These are phyloP conservation scores for Xylaria hypoxylon DNA, from an alignment of 2,329 filamentous ascomycete genomes.

Conservation along the genomic window DNA sequence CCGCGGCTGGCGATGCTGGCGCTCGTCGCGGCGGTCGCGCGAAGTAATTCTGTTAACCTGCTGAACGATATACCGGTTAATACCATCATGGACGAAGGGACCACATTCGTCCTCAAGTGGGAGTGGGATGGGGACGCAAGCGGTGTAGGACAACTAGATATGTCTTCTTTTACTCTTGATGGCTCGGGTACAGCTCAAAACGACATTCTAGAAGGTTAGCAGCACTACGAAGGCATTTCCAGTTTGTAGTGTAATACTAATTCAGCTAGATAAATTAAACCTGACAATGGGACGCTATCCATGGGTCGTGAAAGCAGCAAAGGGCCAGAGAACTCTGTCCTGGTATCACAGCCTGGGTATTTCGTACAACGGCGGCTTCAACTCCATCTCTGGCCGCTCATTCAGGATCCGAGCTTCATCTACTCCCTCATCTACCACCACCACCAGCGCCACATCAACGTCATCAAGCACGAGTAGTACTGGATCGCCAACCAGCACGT, in stretches of 20 bases:
- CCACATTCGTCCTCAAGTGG: slow-evolving; percentile 20
- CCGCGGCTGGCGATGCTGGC: neutral
- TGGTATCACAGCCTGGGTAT: slow-evolving; percentile 22
- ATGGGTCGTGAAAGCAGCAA: slow-evolving; percentile 4
- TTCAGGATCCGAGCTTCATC: neutral
- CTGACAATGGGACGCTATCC: slow-evolving; percentile 4
- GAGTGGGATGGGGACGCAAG: slow-evolving; percentile 9
- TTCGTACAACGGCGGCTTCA: neutral
- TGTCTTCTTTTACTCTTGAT: neutral
- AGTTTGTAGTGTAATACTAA: neutral
- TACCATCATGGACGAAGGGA: slow-evolving; percentile 24
- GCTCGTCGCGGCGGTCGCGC: slow-evolving; percentile 1
- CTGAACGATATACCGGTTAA: neutral
- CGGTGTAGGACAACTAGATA: neutral
- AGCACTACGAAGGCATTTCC: neutral
- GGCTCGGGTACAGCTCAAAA: neutral
- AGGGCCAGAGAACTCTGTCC: neutral
- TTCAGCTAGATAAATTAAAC: slow-evolving; percentile 16
- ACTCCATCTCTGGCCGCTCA: slow-evolving; percentile 5
- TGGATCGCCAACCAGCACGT: neutral
- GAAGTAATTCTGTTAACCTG: neutral
- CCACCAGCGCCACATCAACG: neutral
- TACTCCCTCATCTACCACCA: slow-evolving; percentile 1
- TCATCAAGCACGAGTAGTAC: neutral
- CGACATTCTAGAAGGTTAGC: slow-evolving; percentile 15